phyloP scores from a whole-genome alignment of 1,139 yeast species.

The Suhomyces maxii region DNA sequence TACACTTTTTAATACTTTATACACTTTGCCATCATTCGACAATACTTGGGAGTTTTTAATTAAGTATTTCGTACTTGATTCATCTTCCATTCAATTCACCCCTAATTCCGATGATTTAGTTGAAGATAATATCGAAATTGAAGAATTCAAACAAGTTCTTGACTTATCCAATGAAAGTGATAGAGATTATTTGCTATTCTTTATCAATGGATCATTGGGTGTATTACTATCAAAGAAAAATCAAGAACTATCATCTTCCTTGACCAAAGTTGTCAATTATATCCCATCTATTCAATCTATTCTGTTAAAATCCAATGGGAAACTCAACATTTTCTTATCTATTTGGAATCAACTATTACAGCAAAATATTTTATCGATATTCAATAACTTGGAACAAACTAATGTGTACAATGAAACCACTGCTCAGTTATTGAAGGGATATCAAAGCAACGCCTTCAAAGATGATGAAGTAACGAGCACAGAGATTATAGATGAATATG shows the following conservation, averaged over 20 bases:
- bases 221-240: constrained; percentile 18
- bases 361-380: constrained; percentile 18
- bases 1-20: constrained; percentile 19
- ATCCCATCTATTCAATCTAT: constrained; percentile 23
- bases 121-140: constrained; percentile 19
- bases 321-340: constrained; percentile 25
- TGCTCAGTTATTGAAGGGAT: constrained; percentile 26
- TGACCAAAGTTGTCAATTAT: constrained; percentile 24
- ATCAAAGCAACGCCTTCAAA: constrained; percentile 19
- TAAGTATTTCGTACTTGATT: constrained; percentile 43
- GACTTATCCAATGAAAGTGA: constrained; percentile 23
- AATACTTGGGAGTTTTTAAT: constrained; percentile 37
- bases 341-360: constrained; percentile 32
- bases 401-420: constrained; percentile 29
- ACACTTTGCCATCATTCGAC: constrained; percentile 20
- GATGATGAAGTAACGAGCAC: constrained; percentile 3
- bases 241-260: constrained; percentile 15
- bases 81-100: constrained; percentile 31
- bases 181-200: constrained; percentile 22
- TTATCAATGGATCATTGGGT: constrained; percentile 30
- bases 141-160: constrained; percentile 23
- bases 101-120: constrained; percentile 13
- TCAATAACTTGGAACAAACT: constrained; percentile 25
- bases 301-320: constrained; percentile 22
- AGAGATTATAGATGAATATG: constrained; percentile 16